These are phyloP conservation scores for Helianthus tuberosus DNA, from an alignment of 129 eudicot species.

Conservation along the genomic window DNA sequence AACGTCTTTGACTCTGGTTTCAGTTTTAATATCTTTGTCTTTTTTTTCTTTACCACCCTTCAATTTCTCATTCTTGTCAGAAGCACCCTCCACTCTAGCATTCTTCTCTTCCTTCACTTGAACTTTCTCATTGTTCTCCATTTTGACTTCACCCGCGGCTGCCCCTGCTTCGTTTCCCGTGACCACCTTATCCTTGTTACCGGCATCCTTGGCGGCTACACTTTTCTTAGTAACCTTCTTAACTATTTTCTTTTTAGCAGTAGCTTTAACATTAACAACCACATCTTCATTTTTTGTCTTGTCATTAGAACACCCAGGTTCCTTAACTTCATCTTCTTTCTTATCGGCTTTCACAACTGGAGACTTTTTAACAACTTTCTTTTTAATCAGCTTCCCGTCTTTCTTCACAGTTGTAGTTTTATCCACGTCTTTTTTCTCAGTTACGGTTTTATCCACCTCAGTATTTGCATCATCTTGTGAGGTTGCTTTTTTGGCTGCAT, in stretches of 20 bases:
- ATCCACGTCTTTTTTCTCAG: background rate
- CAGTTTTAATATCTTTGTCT: constrained; percentile 53
- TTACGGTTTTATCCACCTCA: background rate
- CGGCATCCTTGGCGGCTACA: constrained; percentile 40
- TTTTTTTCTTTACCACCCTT: constrained; percentile 64
- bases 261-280: constrained; percentile 29
- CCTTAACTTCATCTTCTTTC: constrained; percentile 51
- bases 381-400: constrained; percentile 20
- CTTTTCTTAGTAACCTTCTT: constrained; percentile 68
- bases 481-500: background rate
- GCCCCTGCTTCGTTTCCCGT: constrained; percentile 25
- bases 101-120: constrained; percentile 23
- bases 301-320: constrained; percentile 43
- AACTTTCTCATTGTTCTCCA: constrained; percentile 35
- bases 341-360: constrained; percentile 28
- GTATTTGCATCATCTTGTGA: background rate
- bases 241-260: constrained; percentile 68
- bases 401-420: background rate
- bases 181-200: constrained; percentile 26
- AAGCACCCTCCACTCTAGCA: too few species aligned
- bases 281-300: constrained; percentile 37
- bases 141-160: constrained; percentile 36
- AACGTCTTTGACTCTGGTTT: constrained; percentile 45
- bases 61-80: background rate
- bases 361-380: constrained; percentile 56